Evolutionary conservation across 495 filamentous ascomycete genomes (phyloP), one percentile per base, ranked within the genome.

Genomic region (Hamigera avellanea): DNA sequence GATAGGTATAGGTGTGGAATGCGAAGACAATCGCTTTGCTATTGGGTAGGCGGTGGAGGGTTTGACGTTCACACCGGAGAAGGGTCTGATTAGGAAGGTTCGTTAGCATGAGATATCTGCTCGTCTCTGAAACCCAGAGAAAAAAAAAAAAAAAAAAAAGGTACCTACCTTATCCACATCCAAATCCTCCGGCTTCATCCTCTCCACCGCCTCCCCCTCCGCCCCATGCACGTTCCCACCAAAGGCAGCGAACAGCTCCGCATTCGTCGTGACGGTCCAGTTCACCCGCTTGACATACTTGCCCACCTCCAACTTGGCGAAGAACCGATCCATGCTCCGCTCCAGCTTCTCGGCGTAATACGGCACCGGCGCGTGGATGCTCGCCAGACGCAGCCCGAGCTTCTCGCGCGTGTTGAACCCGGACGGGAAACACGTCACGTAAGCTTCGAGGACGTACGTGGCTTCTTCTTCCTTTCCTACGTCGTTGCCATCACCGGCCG

Each of bases 1-100:
- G 69, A 49, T 86, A 87, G 26, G 78, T 51, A 56, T 87, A 91
- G 8, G 82, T 91, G 57, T 89, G 84, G 54, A 91, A 80, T 19
- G 65, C 73, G 53, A 93, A 89, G 1, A 89, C 61, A 7, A 89
- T 45, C 1, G 81, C 83, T 17, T 64, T 59, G 0, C 74, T 78
- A 37, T 57, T 46, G 0, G 83, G 81, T 17, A 91, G 54, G 5
- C 86, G 72, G 57, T 81, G 82, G 31, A 93, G 53, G 0, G 79
- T 81, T 54, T 93, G 86, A 9, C 82, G 60, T 55, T 94, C 86
- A 39, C 76, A 79, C 1, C 86, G 66, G 14, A 89, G 52, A 35
- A 62, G 42, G 0, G 72, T 70, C 59, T 81, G n/a, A n/a, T n/a
- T n/a, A 35, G 19, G 28, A 9, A 13, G 40, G 36, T 14, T 2